Evolutionary conservation across 495 filamentous ascomycete species (phyloP).

Genomic region (Hypoxylon intermedium): DNA sequence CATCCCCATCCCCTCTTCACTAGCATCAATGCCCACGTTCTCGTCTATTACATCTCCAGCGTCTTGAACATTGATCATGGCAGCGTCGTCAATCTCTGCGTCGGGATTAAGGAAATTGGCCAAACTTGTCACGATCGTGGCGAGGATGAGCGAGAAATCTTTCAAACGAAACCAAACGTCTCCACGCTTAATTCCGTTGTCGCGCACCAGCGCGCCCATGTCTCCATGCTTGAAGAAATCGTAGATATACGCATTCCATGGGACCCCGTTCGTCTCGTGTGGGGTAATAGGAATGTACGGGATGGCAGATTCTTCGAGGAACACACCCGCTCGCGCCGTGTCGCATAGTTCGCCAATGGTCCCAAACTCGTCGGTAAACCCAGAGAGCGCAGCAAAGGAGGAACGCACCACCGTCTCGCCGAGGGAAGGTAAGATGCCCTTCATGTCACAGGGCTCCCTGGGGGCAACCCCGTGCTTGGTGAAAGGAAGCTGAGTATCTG

Average conservation of each 20-base stretch:
- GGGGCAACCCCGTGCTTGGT: constrained; percentile 44
- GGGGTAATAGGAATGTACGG: constrained; percentile 67
- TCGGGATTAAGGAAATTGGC: constrained; percentile 54
- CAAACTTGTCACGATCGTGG: constrained; percentile 67
- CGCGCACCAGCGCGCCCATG: constrained; percentile 57
- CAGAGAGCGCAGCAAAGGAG: constrained; percentile 74
- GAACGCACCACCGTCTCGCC: constrained; percentile 56
- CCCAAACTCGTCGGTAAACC: constrained; percentile 65
- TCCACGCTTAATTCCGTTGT: constrained; percentile 65
- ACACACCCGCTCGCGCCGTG: constrained; percentile 68
- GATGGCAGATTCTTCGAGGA: constrained; percentile 73
- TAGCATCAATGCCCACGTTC: neutral
- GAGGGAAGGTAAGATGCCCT: constrained; percentile 1
- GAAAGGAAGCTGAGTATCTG: constrained; percentile 65
- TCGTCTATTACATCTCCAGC: constrained; percentile 32
- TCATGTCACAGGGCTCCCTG: constrained; percentile 3
- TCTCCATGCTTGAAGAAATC: constrained; percentile 80
- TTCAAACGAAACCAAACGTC: constrained; percentile 74
- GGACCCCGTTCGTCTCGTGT: constrained; percentile 53
- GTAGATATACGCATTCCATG: constrained; percentile 72
- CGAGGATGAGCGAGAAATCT: constrained; percentile 74
- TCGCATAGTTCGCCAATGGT: constrained; percentile 68
- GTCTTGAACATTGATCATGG: constrained; percentile 52
- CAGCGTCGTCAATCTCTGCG: constrained; percentile 50
- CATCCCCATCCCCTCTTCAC: neutral